phyloP scores from a whole-genome alignment of 805 yeast genomes.

The Cyberlindnera bimundalis region DNA sequence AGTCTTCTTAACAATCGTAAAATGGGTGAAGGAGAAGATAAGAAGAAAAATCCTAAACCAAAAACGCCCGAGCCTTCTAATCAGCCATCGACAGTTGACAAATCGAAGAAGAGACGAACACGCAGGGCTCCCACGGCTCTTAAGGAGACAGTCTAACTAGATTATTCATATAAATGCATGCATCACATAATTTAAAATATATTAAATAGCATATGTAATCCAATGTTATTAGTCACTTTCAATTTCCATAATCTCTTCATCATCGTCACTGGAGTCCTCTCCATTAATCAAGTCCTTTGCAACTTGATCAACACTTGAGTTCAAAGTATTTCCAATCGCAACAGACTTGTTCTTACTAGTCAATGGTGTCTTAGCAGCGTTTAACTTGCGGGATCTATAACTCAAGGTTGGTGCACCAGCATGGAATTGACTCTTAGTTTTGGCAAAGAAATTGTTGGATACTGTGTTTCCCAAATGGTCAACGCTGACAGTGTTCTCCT shows the following conservation, averaged over 20 bases:
- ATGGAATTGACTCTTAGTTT: slow-evolving; percentile 26
- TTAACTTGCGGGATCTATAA: slow-evolving; percentile 16
- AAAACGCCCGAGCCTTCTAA: no score
- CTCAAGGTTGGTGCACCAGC: slow-evolving; percentile 29
- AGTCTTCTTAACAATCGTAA: slow-evolving; percentile 4
- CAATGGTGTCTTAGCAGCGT: slow-evolving; percentile 25
- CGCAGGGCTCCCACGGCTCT: slow-evolving; percentile 9
- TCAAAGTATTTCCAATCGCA: slow-evolving; percentile 10
- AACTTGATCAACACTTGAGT: slow-evolving; percentile 20
- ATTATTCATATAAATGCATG: no score
- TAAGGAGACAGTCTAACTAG: no score
- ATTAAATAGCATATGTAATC: no score
- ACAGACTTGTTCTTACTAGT: slow-evolving; percentile 21
- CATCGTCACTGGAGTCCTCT: slow-evolving; percentile 42
- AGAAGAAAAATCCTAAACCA: background rate
- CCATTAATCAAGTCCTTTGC: slow-evolving; percentile 29
- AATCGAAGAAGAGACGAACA: background rate
- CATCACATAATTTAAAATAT: no score
- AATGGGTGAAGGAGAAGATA: background rate
- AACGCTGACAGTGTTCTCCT: slow-evolving; percentile 39
- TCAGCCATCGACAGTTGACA: no score
- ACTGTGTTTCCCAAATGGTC: slow-evolving; percentile 2
- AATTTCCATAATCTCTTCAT: slow-evolving; percentile 46
- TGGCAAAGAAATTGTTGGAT: slow-evolving; percentile 28
- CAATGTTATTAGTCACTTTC: slow-evolving; percentile 43